Percentiles rank a stretch among this genome's conserved stretches.
Conservation (phyloP, 257 asterid genomes). For the Fraxinus anomala region DNA sequence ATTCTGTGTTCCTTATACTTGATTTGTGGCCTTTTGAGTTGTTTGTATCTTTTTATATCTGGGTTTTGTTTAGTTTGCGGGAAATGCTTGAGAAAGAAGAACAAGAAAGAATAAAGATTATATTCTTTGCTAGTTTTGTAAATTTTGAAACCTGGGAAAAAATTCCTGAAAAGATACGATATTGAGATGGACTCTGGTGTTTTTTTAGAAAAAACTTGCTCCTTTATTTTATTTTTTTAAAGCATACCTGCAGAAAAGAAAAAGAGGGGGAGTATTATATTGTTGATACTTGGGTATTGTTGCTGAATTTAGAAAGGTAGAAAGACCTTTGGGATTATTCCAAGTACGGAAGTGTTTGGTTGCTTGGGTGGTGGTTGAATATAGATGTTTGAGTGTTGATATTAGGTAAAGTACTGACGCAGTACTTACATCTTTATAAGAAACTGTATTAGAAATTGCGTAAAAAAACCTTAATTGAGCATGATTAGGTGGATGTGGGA, state of each 20-base stretch:
- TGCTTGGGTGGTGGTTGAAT: background rate
- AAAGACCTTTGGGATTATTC: background rate
- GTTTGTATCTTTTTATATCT: slow-evolving; percentile 13
- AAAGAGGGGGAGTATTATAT: background rate
- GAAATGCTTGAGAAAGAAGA: slow-evolving; percentile 19
- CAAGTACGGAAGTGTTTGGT: background rate
- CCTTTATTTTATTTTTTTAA: no score
- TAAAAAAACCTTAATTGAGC: background rate
- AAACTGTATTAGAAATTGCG: slow-evolving; percentile 8
- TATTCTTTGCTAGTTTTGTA: slow-evolving; percentile 16
- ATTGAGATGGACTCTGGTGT: slow-evolving; percentile 14
- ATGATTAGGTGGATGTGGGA: slow-evolving; percentile 4
- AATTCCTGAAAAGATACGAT: slow-evolving; percentile 21
- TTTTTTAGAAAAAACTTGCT: background rate
- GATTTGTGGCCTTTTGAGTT: slow-evolving; percentile 2
- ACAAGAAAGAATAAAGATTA: background rate
- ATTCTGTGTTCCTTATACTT: slow-evolving; percentile 3
- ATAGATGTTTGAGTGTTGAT: slow-evolving; percentile 6
- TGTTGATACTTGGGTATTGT: background rate
- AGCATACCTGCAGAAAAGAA: slow-evolving; percentile 1
- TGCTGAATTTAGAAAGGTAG: background rate
- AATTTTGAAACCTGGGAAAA: slow-evolving; percentile 17
- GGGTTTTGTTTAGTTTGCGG: slow-evolving; percentile 16
- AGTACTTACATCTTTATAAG: slow-evolving; percentile 6
- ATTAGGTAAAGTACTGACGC: slow-evolving; percentile 16